These are phyloP conservation scores for Saturnispora serradocipensis DNA, from an alignment of 805 yeast genomes.

Conservation along the genomic window DNA sequence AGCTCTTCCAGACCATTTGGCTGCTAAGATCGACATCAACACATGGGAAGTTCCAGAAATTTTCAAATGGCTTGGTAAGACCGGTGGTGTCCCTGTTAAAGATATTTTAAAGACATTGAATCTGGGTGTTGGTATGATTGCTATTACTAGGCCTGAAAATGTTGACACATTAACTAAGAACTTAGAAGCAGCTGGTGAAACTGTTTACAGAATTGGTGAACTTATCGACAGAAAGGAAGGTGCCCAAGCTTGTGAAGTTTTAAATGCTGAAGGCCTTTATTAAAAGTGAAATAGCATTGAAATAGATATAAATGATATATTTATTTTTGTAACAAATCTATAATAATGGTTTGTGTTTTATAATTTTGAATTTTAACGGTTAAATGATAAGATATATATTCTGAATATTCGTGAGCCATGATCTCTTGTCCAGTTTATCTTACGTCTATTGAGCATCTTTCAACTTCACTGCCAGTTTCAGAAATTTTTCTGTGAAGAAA, in stretches of 20 bases:
- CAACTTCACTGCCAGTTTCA: neutral
- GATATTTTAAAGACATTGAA: conserved; percentile 90
- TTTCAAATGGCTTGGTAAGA: conserved; percentile 87
- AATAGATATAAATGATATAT: neutral
- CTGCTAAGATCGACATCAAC: conserved; percentile 71
- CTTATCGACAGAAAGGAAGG: conserved; percentile 37
- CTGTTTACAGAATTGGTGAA: conserved; percentile 60
- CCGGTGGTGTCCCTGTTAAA: conserved; percentile 79
- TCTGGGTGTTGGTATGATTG: conserved; percentile 95
- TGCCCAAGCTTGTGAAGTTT: conserved; percentile 57
- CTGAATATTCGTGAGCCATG: neutral
- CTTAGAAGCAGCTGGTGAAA: conserved; percentile 62
- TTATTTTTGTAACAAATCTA: neutral
- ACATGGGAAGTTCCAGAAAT: conserved; percentile 82
- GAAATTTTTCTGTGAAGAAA: neutral
- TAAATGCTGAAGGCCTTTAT: conserved; percentile 35
- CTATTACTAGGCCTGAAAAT: conserved; percentile 63
- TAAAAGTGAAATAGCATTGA: conserved; percentile 12
- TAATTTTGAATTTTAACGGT: neutral
- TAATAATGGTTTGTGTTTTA: neutral
- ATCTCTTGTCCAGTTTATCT: neutral
- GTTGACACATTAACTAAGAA: conserved; percentile 47
- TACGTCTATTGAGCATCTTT: neutral
- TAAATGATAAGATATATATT: neutral
- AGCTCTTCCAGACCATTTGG: conserved; percentile 71